Evolutionary conservation across 805 yeast species (phyloP).

Genomic region (Kuraishia piskuri): DNA sequence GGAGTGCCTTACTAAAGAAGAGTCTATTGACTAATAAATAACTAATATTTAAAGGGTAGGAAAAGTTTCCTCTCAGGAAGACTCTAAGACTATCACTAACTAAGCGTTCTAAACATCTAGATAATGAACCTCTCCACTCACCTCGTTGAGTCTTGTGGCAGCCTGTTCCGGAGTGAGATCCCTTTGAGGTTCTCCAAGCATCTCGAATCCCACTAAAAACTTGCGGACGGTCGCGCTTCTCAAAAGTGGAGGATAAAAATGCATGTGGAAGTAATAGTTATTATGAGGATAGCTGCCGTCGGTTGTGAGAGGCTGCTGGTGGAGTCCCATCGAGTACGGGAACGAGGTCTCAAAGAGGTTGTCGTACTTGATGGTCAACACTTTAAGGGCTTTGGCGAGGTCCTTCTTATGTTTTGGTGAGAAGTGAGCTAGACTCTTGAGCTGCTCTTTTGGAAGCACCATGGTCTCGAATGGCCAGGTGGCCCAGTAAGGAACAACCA

Average conservation of each 20-base stretch:
- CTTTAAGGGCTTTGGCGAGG: slow-evolving; percentile 44
- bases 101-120: background rate
- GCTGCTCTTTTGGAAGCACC: slow-evolving; percentile 47
- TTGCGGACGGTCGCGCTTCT: slow-evolving; percentile 70
- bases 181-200: slow-evolving; percentile 60
- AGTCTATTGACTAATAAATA: too few relatives aligned
- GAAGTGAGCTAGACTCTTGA: slow-evolving; percentile 41
- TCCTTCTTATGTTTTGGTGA: slow-evolving; percentile 37
- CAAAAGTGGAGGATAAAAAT: slow-evolving; percentile 71
- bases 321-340: slow-evolving; percentile 79
- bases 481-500: slow-evolving; percentile 76
- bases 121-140: slow-evolving; percentile 29
- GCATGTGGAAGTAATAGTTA: slow-evolving; percentile 70
- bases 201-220: slow-evolving; percentile 67
- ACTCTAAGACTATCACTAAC: too few relatives aligned
- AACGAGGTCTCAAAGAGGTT: slow-evolving; percentile 60
- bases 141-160: slow-evolving; percentile 41
- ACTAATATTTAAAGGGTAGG: too few relatives aligned
- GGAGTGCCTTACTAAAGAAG: too few relatives aligned
- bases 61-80: too few relatives aligned
- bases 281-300: slow-evolving; percentile 52
- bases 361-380: slow-evolving; percentile 57
- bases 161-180: slow-evolving; percentile 62
- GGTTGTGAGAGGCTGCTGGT: slow-evolving; percentile 58
- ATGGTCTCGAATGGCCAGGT: slow-evolving; percentile 76